Base-by-base conservation (phyloP, 2,329 filamentous ascomycete genomes). In the Davidsoniella eucalypti region DNA sequence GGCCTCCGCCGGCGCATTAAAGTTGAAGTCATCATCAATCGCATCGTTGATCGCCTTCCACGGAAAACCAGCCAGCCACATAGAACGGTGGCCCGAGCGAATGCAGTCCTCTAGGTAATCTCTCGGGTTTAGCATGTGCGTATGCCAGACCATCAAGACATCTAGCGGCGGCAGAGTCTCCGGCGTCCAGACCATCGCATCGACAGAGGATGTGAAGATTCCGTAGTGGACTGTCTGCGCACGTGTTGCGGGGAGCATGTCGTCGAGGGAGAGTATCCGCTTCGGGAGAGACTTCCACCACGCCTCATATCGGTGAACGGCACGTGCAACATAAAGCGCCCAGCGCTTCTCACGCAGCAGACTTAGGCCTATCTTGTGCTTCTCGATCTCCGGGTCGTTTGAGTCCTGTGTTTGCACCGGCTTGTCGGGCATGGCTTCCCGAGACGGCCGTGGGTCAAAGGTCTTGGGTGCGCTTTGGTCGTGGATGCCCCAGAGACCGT, bases 131-230 rank as follows among this genome's bases (percentile, higher is more conserved):
- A 90, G 73, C 75, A 85, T 81, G 58, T 85, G 84, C 0, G 82
- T 68, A 61, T 90, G 84, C 79, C 81, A 84, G 0, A 88, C 78
- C 80, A 88, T 84, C 17, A 87, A 63, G 0, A 88, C 75, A 63
- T 88, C 84, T 70, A 61, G 36, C 36, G 23, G 56, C 40, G 33
- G 39, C 54, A 26, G 6, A 6, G 36, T n/a, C 2, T 54, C 29
- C 14, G 26, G 17, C 5, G 39, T 44, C 47, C 14, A 38, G 63
- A 36, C 33, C 55, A 21, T 18, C 2, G 9, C 25, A 17, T 38
- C 17, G 18, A 18, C 12, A 7, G 16, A 18, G 10, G 36, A 16
- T 7, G 40, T 44, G 41, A 43, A 43, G 16, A 33, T 25, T 7
- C 26, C 26, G 26, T 5, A 4, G 26, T 29, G 7, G 6, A 7